Conservation (phyloP, 2,329 filamentous ascomycete genomes). For the Metarhizium guizhouense region DNA sequence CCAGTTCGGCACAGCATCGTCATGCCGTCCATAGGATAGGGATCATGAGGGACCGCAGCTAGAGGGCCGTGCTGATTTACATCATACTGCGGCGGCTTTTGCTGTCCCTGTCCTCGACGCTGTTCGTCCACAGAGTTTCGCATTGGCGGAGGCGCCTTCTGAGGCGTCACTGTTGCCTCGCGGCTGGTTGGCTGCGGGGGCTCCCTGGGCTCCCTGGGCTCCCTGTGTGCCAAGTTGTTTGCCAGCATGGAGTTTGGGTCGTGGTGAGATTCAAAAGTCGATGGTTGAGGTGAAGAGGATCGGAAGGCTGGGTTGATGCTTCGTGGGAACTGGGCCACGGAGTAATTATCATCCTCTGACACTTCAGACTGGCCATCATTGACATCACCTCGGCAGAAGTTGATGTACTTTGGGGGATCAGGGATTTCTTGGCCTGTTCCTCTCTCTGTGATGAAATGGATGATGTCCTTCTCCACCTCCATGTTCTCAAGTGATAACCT, state of each 20-base stretch:
- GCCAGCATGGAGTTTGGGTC: conserved; percentile 71
- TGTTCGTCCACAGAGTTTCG: conserved; percentile 12
- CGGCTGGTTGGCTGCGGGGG: conserved; percentile 33
- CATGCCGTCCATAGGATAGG: conserved; percentile 93
- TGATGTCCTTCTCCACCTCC: conserved; percentile 94
- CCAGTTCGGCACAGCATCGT: conserved; percentile 88
- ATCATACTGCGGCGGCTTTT: conserved; percentile 27
- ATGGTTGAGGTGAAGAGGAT: conserved; percentile 92
- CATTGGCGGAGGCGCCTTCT: conserved; percentile 25
- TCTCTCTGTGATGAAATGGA: conserved; percentile 74
- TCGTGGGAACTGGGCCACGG: conserved; percentile 89
- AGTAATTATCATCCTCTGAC: conserved; percentile 83
- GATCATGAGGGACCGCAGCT: conserved; percentile 73
- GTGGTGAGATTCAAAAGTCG: conserved; percentile 84
- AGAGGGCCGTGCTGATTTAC: conserved; percentile 50
- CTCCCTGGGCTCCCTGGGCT: conserved; percentile 39
- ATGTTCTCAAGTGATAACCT: conserved; percentile 87
- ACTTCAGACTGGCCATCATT: conserved; percentile 73
- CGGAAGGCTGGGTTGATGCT: conserved; percentile 94
- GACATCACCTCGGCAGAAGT: conserved; percentile 86
- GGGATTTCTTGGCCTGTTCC: conserved; percentile 97
- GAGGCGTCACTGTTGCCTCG: conserved; percentile 43
- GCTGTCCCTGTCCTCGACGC: conserved; percentile 8
- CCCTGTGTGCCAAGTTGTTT: conserved; percentile 55
- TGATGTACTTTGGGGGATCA: conserved; percentile 95